Evolutionary conservation across 805 yeast genomes (phyloP), one percentile per base, ranked within the genome.

Genomic region (Clavispora phyllophila): DNA sequence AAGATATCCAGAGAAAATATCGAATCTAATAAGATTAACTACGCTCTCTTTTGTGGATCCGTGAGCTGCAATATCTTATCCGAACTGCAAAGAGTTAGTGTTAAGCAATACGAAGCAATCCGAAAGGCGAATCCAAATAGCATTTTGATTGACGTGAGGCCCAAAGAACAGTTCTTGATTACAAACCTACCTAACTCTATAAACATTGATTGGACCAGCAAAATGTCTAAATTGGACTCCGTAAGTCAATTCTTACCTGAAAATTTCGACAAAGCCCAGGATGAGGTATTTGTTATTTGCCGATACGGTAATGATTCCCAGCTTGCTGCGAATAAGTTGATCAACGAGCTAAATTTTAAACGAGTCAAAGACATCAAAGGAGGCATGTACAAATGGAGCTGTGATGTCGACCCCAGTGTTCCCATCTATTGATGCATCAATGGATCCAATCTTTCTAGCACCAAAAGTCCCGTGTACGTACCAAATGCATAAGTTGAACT

Each of bases 231-330:
- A 28, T 23, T 47, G 6, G 62, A 60, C 9, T 40, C 43, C 12
- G 46, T 61, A 15, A 57, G 56, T 27, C 43, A 46, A 4, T 44
- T 44, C 22, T 43, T 66, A 2, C 65, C 54, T 1, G 25, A 23
- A 5, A 45, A 19, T 7, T 55, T 60, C 37, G 47, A 53, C 38
- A 55, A 54, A 24, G 53, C 50, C 15, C 38, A 48, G 3, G 62
- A 55, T 43, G 51, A 49, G 4, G 59, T 85, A 0, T 75, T 72
- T 42, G 84, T 88, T 0, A 69, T 91, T 15, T 93, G 99, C 62
- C 72, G 97, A 25, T 81, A 73, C 56, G 99, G 99, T 9, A 89
- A 87, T 60, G 98, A 93, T 58, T 90, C 98, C 0, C 89, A 86
- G 54, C 61, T 79, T 14, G 95, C 96, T 0, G 81, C 85, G 1